These are phyloP conservation scores for Naganishia cerealis DNA, from an alignment of 1,284 basidiomycete genomes.

Conservation along the genomic window DNA sequence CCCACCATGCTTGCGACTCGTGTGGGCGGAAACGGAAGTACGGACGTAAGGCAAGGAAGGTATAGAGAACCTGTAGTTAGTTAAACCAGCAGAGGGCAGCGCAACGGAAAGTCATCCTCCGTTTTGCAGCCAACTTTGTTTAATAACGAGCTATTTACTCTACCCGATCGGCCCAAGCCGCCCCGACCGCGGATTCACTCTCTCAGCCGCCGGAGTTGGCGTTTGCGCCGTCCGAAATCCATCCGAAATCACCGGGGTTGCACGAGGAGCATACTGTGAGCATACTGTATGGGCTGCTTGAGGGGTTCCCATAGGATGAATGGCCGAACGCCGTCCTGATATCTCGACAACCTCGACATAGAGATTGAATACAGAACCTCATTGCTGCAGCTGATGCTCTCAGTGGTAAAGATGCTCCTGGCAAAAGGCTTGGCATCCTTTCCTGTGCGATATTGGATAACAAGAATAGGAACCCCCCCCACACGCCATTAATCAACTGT, in stretches of 20 bases:
- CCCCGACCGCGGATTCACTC: constrained; percentile 5
- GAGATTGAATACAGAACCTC: too few species aligned
- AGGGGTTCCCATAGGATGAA: too few species aligned
- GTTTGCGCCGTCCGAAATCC: not conserved
- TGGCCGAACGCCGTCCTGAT: not conserved
- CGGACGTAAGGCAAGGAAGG: constrained; percentile 17
- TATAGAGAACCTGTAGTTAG: constrained; percentile 5
- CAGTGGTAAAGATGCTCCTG: not conserved
- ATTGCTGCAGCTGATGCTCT: too few species aligned
- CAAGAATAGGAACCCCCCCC: not conserved
- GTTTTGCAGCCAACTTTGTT: too few species aligned
- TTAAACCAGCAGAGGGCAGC: constrained; percentile 2
- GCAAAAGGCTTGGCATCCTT: constrained; percentile 4
- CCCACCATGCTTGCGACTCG: constrained; percentile 15
- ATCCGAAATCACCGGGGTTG: not conserved
- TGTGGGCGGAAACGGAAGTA: constrained; percentile 25
- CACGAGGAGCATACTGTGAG: too few species aligned
- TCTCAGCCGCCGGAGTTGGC: not conserved
- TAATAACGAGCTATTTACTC: not conserved
- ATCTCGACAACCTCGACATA: too few species aligned
- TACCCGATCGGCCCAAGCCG: constrained; percentile 6
- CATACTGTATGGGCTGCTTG: too few species aligned
- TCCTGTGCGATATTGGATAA: not conserved
- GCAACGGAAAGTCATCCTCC: constrained; percentile 18
- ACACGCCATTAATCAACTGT: not conserved